Evolutionary conservation across 2,329 filamentous ascomycete genomes (phyloP).

Genomic region (Ambrosiella cleistominuta): DNA sequence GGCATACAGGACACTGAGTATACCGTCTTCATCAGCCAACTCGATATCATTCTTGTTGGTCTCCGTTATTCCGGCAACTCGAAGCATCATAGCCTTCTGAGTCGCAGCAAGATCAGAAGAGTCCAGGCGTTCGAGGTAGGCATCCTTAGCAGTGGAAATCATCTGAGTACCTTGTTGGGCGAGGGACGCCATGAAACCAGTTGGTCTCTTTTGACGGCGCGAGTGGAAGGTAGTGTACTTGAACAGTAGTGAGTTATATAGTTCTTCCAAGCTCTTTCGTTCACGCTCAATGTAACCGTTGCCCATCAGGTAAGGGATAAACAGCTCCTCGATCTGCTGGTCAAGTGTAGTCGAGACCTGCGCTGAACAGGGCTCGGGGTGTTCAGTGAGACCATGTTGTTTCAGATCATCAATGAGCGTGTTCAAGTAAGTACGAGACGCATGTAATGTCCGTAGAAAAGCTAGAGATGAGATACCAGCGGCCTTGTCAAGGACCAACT

Average conservation of each 20-base stretch:
- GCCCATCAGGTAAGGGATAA: slow-evolving; percentile 50
- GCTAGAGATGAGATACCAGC: slow-evolving; percentile 80
- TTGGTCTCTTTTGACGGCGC: slow-evolving; percentile 68
- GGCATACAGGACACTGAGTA: slow-evolving; percentile 66
- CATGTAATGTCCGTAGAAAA: slow-evolving; percentile 78
- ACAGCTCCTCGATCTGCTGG: slow-evolving; percentile 61
- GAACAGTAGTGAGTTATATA: slow-evolving; percentile 84
- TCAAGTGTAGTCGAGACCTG: slow-evolving; percentile 63
- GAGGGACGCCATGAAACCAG: slow-evolving; percentile 81
- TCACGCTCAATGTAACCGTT: slow-evolving; percentile 56
- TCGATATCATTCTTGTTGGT: slow-evolving; percentile 71
- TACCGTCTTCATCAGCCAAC: slow-evolving; percentile 76
- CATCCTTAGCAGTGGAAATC: slow-evolving; percentile 72
- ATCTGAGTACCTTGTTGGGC: slow-evolving; percentile 81
- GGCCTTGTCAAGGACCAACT: slow-evolving; percentile 91
- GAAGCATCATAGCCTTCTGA: slow-evolving; percentile 77
- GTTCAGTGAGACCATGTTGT: slow-evolving; percentile 81
- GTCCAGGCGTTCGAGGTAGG: slow-evolving; percentile 76
- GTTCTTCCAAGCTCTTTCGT: slow-evolving; percentile 52
- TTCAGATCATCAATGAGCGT: slow-evolving; percentile 83
- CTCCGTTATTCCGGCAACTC: slow-evolving; percentile 69
- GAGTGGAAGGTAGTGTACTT: slow-evolving; percentile 95
- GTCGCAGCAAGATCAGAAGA: slow-evolving; percentile 75
- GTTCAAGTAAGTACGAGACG: slow-evolving; percentile 77
- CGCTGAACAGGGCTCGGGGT: slow-evolving; percentile 77